Base-by-base conservation (phyloP, 2,329 filamentous ascomycete genomes). In the Fusarium chuoi region DNA sequence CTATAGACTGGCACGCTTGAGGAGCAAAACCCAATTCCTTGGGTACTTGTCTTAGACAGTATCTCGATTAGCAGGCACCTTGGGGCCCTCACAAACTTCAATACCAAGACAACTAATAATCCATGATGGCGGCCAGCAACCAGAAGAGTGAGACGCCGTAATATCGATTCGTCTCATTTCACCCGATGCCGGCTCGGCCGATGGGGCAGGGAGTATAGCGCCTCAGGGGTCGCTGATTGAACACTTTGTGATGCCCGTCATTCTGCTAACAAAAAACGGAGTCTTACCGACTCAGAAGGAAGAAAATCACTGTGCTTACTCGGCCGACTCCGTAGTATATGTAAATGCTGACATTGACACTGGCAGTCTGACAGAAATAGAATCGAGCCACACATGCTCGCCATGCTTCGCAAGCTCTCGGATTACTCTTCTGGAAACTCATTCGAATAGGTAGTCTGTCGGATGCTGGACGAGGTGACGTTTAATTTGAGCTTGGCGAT, bases 151-250 rank as follows among this genome's bases (percentile, higher is more conserved):
- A 62, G 62, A 28, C 42, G 28, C 56, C 55, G 55, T 51, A 58
- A 58, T 58, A 54, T 65, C 62, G 62, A 73, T 71, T 71, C 57
- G 48, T 71, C 59, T 51, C 49, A 71, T 55, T 65, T 64, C 60
- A 66, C 69, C 61, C 71, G 65, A 76, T 75, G 61, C 66, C 67
- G 59, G 64, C 42, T 77, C 56, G 70, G 49, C 72, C 72, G 72
- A 72, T 75, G 59, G 61, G 54, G 74, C 52, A 59, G 67, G 46
- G 65, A 65, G 74, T 61, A 63, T 69, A 57, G 69, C 73, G 70
- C 58, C 62, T 64, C 74, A 77, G 75, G 75, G 75, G 75, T 52
- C 41, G 17, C 52, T 66, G 51, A 26, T 41, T 51, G 45, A 70
- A 48, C 58, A 57, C 51, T 55, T 59, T 68, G 44, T 36, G 28